phyloP scores from a whole-genome alignment of 495 filamentous ascomycete genomes.

The Elaphomyces granulatus region DNA sequence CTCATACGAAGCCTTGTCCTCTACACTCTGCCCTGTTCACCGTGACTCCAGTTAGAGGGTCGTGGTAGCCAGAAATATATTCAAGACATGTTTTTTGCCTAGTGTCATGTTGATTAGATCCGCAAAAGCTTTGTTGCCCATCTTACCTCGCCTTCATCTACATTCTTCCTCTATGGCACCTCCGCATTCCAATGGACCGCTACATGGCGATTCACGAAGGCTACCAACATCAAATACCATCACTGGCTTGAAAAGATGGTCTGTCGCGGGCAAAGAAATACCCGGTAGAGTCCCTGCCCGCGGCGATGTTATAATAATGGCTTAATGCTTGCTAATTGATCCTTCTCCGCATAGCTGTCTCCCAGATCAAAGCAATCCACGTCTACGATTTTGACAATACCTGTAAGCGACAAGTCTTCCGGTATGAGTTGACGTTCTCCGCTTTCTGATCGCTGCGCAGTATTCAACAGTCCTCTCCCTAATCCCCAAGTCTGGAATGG shows the following conservation, averaged over 20 bases:
- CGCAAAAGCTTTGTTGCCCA: slow-evolving; percentile 27
- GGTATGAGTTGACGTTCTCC: too few species aligned
- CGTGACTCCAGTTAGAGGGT: too few species aligned
- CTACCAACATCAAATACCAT: slow-evolving; percentile 36
- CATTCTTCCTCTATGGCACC: slow-evolving; percentile 16
- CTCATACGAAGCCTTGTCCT: too few species aligned
- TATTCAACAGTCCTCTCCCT: slow-evolving; percentile 81
- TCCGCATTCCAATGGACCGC: slow-evolving; percentile 9
- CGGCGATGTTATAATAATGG: slow-evolving; percentile 3
- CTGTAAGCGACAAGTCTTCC: too few species aligned
- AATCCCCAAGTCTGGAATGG: slow-evolving; percentile 80
- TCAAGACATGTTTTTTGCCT: neutral
- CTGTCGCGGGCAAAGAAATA: slow-evolving; percentile 53
- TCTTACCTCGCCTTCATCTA: neutral
- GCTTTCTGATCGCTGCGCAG: slow-evolving; percentile 28
- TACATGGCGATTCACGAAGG: slow-evolving; percentile 9
- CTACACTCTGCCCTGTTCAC: too few species aligned
- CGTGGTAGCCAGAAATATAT: too few species aligned
- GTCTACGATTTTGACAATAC: slow-evolving; percentile 99
- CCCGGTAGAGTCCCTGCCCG: slow-evolving; percentile 37
- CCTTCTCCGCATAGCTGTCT: slow-evolving; percentile 31
- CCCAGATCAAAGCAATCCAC: slow-evolving; percentile 66
- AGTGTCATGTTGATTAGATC: slow-evolving; percentile 20
- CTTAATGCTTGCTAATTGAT: neutral
- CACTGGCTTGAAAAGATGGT: slow-evolving; percentile 71